These are phyloP conservation scores for Tripidium arundinaceum DNA, from an alignment of 202 grass and related monocot species.

Conservation along the genomic window DNA sequence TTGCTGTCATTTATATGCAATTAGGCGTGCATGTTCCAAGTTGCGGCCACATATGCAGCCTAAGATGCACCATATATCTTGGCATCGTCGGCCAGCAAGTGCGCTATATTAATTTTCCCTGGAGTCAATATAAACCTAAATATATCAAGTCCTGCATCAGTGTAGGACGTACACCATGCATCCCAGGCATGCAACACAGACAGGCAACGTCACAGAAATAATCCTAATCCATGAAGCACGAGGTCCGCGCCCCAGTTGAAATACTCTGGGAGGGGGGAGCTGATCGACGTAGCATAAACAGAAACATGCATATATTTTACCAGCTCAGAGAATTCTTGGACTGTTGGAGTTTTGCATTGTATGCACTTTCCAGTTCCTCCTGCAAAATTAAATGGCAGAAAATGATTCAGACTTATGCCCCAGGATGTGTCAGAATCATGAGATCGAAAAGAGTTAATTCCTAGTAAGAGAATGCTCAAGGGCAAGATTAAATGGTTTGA, in stretches of 20 bases:
- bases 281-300: neutral
- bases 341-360: conserved; percentile 62
- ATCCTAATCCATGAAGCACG: neutral
- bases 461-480: neutral
- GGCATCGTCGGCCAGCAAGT: too few relatives aligned
- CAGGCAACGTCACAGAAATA: too few relatives aligned
- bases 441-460: neutral
- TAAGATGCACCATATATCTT: too few relatives aligned
- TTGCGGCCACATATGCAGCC: too few relatives aligned
- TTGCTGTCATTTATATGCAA: too few relatives aligned
- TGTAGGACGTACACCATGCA: too few relatives aligned
- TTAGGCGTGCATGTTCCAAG: too few relatives aligned
- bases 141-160: too few relatives aligned
- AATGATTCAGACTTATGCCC: neutral
- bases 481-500: neutral
- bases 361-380: conserved; percentile 79
- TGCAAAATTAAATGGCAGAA: conserved; percentile 26
- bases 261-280: neutral
- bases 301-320: conserved; percentile 28
- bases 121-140: too few relatives aligned
- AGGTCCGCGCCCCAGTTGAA: too few relatives aligned
- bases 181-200: too few relatives aligned
- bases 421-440: neutral
- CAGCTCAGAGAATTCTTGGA: conserved; percentile 56
- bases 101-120: too few relatives aligned